A percentile compares a stretch with the other conserved stretches of the same genome.
Evolutionary conservation across 129 eudicot species (phyloP).

Genomic region (Flaveria trinervia): DNA sequence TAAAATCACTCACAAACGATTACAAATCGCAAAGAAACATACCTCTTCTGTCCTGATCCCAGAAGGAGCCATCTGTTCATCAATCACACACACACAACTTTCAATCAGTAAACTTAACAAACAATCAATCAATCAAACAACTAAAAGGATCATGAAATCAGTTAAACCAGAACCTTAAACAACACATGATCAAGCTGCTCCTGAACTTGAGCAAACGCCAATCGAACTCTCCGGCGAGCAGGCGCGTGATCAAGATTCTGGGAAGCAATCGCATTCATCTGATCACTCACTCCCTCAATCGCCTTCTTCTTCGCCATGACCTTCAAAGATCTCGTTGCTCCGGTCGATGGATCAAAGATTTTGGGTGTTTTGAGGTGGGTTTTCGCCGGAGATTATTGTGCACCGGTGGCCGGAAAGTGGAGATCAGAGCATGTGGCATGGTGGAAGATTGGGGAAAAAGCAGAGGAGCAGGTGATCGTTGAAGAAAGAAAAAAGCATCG

Average conservation of each 20-base stretch:
- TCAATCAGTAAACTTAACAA: neutral
- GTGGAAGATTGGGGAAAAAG: constrained; percentile 21
- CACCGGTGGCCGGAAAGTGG: constrained; percentile 49
- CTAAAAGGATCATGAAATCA: neutral
- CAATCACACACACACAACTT: neutral
- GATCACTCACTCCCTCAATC: constrained; percentile 74
- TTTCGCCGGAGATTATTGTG: constrained; percentile 21
- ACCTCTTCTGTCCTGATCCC: constrained; percentile 95
- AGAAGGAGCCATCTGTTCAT: constrained; percentile 59
- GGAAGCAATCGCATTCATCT: constrained; percentile 67
- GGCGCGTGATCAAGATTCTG: constrained; percentile 71
- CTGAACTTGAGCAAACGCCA: constrained; percentile 73
- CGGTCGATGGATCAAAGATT: constrained; percentile 21
- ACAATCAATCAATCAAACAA: neutral
- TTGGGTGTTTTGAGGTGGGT: constrained; percentile 20
- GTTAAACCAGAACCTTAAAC: constrained; percentile 57
- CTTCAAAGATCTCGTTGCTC: constrained; percentile 15
- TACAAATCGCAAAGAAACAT: constrained; percentile 4
- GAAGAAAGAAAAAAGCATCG: constrained; percentile 36
- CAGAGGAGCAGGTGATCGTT: constrained; percentile 20
- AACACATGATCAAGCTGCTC: constrained; percentile 79
- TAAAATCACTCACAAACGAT: neutral
- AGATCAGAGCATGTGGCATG: constrained; percentile 48
- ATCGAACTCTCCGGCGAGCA: constrained; percentile 72
- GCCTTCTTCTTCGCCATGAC: constrained; percentile 58